Conservation (phyloP, 768 basidiomycete genomes). For the Jaapia argillacea region DNA sequence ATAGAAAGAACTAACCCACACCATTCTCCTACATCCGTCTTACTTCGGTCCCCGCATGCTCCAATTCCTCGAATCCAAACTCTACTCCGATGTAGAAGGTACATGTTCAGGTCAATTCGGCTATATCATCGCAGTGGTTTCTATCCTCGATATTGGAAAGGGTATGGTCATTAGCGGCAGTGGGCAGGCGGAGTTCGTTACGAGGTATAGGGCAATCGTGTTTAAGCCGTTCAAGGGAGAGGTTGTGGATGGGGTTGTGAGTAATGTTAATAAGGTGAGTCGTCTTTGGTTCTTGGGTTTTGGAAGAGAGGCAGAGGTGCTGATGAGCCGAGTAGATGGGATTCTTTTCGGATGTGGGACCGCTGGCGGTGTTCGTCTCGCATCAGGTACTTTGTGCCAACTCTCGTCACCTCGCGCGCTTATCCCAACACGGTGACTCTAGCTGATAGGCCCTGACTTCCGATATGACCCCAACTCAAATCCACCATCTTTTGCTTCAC, state of each 20-base stretch:
- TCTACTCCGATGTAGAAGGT: slow-evolving; percentile 94
- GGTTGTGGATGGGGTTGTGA: slow-evolving; percentile 93
- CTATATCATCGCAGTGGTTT: slow-evolving; percentile 87
- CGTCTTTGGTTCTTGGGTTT: background rate
- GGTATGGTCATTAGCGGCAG: slow-evolving; percentile 88
- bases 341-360: slow-evolving; percentile 95
- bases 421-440: background rate
- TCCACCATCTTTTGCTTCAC: slow-evolving; percentile 92
- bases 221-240: slow-evolving; percentile 99
- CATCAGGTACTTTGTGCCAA: slow-evolving; percentile 91
- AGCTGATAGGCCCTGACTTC: slow-evolving; percentile 94
- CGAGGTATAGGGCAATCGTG: slow-evolving; percentile 91
- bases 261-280: slow-evolving; percentile 88
- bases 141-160: slow-evolving; percentile 84
- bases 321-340: slow-evolving; percentile 65
- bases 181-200: slow-evolving; percentile 94
- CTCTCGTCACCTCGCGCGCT: slow-evolving; percentile 13
- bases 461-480: slow-evolving; percentile 93
- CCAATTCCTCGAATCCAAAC: slow-evolving; percentile 84
- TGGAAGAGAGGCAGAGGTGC: background rate
- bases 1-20: slow-evolving; percentile 96
- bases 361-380: slow-evolving; percentile 89
- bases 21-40: slow-evolving; percentile 93
- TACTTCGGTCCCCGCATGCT: slow-evolving; percentile 97
- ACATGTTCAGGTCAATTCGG: slow-evolving; percentile 95